Evolutionary conservation across 129 eudicot species (phyloP).

Genomic region (Solidago caesia): DNA sequence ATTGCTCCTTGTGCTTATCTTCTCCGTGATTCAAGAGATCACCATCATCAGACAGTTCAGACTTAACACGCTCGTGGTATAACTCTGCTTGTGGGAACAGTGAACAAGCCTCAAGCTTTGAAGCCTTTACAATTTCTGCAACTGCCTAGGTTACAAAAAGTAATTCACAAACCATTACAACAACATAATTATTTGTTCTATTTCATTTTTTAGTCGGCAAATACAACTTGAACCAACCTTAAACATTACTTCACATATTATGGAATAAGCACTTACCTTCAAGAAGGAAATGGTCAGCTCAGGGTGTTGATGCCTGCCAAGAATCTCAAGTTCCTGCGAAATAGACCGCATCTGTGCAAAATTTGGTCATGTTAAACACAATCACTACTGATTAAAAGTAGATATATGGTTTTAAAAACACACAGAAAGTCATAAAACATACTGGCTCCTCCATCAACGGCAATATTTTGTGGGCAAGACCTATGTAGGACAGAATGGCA

Average conservation of each 20-base stretch:
- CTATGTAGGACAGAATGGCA: constrained; percentile 84
- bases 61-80: constrained; percentile 39
- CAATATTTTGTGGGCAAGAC: constrained; percentile 83
- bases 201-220: not conserved
- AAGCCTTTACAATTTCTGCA: constrained; percentile 86
- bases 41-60: constrained; percentile 31
- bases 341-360: constrained; percentile 81
- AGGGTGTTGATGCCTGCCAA: constrained; percentile 90
- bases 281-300: constrained; percentile 77
- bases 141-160: constrained; percentile 56
- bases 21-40: constrained; percentile 25
- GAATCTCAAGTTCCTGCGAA: constrained; percentile 91
- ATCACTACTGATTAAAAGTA: not conserved
- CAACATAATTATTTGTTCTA: not conserved
- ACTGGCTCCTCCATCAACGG: constrained; percentile 97
- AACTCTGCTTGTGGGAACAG: constrained; percentile 62
- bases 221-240: not conserved
- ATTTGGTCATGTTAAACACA: constrained; percentile 26
- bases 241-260: not conserved
- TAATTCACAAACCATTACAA: not conserved
- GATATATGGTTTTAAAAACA: not conserved
- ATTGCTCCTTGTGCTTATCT: constrained; percentile 42
- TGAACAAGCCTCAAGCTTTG: constrained; percentile 68
- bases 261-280: constrained; percentile 45
- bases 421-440: constrained; percentile 24